Percentiles rank a stretch among this genome's conserved stretches.
These are phyloP conservation scores for Triticum turgidum DNA, from an alignment of 176 grass and related monocot species.

Conservation along the genomic window DNA sequence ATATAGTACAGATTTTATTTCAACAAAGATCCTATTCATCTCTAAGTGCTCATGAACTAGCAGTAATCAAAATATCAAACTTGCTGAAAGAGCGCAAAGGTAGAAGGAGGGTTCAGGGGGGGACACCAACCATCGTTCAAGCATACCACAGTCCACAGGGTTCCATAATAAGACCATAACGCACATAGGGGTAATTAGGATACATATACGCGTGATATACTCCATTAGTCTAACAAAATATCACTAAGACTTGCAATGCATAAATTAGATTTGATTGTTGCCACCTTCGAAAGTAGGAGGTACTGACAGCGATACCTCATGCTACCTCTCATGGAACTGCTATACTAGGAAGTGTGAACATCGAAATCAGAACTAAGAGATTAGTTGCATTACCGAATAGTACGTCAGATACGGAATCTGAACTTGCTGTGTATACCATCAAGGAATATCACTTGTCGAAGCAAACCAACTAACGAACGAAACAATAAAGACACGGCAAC, in stretches of 20 bases:
- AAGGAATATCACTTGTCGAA: not conserved
- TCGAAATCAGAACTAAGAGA: not conserved
- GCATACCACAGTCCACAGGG: not conserved
- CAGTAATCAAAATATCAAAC: not conserved
- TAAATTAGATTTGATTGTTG: not conserved
- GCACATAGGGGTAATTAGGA: not conserved
- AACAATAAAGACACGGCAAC: not conserved
- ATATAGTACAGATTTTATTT: not conserved
- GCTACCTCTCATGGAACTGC: slow-evolving; percentile 3
- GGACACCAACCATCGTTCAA: not conserved
- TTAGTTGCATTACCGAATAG: not conserved
- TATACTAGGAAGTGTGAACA: not conserved
- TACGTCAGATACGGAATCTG: not conserved
- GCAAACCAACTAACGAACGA: slow-evolving; percentile 20
- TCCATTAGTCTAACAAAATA: slow-evolving; percentile 1
- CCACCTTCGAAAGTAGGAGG: not conserved
- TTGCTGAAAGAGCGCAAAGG: not conserved
- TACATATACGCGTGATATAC: not conserved
- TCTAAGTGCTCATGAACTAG: not conserved
- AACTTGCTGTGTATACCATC: slow-evolving; percentile 7
- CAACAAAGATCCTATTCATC: not conserved
- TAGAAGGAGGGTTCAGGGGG: not conserved
- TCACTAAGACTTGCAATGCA: not conserved
- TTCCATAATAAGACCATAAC: not conserved
- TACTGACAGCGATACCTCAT: not conserved